phyloP scores from a whole-genome alignment of 2,329 filamentous ascomycete genomes.

The Trichophaea hybrida region DNA sequence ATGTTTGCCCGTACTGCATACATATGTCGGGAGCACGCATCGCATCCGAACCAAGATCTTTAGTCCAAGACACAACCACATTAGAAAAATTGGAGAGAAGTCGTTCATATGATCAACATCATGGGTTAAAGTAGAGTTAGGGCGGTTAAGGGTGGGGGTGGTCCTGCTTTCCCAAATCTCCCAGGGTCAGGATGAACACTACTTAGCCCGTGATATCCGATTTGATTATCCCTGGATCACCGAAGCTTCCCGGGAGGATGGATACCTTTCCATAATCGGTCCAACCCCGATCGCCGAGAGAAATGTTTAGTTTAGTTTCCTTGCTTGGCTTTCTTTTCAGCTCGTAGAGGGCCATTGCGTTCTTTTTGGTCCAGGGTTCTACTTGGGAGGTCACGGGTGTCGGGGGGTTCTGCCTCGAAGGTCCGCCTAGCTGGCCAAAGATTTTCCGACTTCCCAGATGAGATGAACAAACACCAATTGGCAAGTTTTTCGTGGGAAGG shows the following conservation, averaged over 20 bases:
- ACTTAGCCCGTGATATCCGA: not conserved
- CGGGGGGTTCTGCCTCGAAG: not conserved
- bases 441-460: not conserved
- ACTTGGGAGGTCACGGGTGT: not conserved
- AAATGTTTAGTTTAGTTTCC: not conserved
- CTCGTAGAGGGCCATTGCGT: not conserved
- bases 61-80: not conserved
- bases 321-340: not conserved
- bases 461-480: not conserved
- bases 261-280: not conserved
- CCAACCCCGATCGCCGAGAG: not conserved
- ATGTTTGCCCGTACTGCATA: not conserved
- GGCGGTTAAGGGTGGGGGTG: not conserved
- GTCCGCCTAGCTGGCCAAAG: not conserved
- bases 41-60: not conserved
- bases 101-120: not conserved
- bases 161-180: no score
- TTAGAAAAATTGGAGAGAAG: not conserved
- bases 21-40: not conserved
- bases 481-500: not conserved
- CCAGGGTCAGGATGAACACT: not conserved
- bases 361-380: not conserved
- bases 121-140: not conserved
- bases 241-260: not conserved
- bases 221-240: not conserved